Conservation (phyloP, 2,329 filamentous ascomycete genomes). For the Myrmaecium sp. region DNA sequence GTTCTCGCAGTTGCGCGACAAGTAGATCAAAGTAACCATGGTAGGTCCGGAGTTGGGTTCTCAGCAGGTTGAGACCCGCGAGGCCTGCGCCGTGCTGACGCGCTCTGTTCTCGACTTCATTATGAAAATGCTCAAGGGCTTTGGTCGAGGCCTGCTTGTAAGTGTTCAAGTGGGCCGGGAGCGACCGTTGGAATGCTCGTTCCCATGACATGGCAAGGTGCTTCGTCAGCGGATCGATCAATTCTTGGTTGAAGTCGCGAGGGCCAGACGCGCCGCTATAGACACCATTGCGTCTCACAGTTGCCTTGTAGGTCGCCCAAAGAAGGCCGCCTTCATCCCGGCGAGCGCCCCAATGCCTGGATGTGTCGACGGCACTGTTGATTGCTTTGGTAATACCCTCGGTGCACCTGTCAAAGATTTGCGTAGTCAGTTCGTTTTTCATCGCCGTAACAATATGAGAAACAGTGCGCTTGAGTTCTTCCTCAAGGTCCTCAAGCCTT, state of each 20-base stretch:
- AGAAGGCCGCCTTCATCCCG: slow-evolving; percentile 28
- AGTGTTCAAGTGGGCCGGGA: slow-evolving; percentile 23
- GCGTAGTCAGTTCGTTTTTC: slow-evolving; percentile 23
- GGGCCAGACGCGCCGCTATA: slow-evolving; percentile 23
- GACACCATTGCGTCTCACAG: slow-evolving; percentile 33
- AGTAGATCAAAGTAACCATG: slow-evolving; percentile 24
- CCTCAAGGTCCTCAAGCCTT: slow-evolving; percentile 23
- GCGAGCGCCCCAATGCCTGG: slow-evolving; percentile 19
- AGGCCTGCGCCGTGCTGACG: slow-evolving; percentile 21
- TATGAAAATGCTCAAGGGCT: slow-evolving; percentile 25
- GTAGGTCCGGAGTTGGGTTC: slow-evolving; percentile 26
- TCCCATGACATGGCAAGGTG: slow-evolving; percentile 27
- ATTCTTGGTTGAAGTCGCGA: slow-evolving; percentile 25
- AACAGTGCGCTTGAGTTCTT: slow-evolving; percentile 25
- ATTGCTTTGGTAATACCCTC: slow-evolving; percentile 23
- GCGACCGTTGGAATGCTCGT: slow-evolving; percentile 23
- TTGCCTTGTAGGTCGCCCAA: slow-evolving; percentile 40
- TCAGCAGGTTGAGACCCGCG: slow-evolving; percentile 23
- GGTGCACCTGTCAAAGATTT: slow-evolving; percentile 30
- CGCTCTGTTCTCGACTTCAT: slow-evolving; percentile 23
- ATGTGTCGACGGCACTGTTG: slow-evolving; percentile 17
- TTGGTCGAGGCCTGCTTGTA: slow-evolving; percentile 17
- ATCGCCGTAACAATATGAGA: slow-evolving; percentile 22
- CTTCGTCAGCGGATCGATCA: slow-evolving; percentile 23
- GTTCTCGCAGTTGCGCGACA: slow-evolving; percentile 12